These are phyloP conservation scores for Domatiomyces catenatus DNA, from an alignment of 2,329 filamentous ascomycete genomes.

Conservation along the genomic window DNA sequence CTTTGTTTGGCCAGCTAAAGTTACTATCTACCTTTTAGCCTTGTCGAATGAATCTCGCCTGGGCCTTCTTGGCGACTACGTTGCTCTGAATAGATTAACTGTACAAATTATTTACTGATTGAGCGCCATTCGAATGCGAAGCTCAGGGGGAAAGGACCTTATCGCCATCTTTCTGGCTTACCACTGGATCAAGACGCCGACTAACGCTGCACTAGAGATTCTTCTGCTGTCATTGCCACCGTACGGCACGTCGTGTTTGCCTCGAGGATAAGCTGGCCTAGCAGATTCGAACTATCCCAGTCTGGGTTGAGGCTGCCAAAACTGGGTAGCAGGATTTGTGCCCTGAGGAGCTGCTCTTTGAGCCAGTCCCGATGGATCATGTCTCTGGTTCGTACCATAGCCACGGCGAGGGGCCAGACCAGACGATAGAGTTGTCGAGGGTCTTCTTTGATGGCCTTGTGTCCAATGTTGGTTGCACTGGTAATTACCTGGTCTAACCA, in stretches of 20 bases:
- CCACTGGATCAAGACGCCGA: neutral
- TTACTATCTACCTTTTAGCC: too few species aligned
- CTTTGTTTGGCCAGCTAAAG: too few species aligned
- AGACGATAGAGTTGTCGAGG: constrained; percentile 21
- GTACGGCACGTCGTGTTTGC: constrained; percentile 2
- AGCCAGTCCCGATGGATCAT: constrained; percentile 20
- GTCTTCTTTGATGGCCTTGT: constrained; percentile 21
- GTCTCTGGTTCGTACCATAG: constrained; percentile 21
- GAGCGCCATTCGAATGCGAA: too few species aligned
- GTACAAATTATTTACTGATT: too few species aligned
- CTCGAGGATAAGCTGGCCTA: constrained; percentile 4
- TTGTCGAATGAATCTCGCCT: too few species aligned
- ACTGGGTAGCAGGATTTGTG: constrained; percentile 2
- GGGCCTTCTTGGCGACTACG: too few species aligned
- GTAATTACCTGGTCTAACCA: constrained; percentile 20
- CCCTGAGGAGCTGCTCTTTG: constrained; percentile 17
- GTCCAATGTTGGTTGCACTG: constrained; percentile 21
- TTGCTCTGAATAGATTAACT: too few species aligned
- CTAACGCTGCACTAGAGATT: neutral
- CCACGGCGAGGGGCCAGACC: constrained; percentile 24
- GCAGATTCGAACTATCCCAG: constrained; percentile 1
- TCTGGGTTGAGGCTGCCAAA: constrained; percentile 1
- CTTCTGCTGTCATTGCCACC: neutral
- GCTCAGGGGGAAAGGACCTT: too few species aligned
- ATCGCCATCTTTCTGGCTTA: neutral